Evolutionary conservation across 257 asterid species (phyloP).

Genomic region (Solanum boliviense): DNA sequence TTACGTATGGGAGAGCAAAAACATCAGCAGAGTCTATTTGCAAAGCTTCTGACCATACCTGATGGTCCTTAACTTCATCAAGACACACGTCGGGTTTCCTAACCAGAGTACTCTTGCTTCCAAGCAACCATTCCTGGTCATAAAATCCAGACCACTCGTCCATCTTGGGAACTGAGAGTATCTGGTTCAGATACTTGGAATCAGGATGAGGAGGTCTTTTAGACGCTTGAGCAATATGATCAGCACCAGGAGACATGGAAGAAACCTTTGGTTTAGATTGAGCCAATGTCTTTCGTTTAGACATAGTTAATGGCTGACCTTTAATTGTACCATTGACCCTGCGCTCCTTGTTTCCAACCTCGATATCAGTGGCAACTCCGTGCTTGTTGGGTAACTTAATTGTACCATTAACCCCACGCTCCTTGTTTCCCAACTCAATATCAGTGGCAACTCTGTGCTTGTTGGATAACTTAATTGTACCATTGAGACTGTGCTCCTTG

Average conservation of each 20-base stretch:
- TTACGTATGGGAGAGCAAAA: slow-evolving; percentile 62
- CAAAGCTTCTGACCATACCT: slow-evolving; percentile 58
- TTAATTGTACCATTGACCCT: slow-evolving; percentile 36
- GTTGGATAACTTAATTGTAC: slow-evolving; percentile 21
- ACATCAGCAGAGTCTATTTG: slow-evolving; percentile 51
- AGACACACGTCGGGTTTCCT: neutral
- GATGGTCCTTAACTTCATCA: slow-evolving; percentile 6
- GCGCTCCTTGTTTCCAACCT: slow-evolving; percentile 14
- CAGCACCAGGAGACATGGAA: slow-evolving; percentile 6
- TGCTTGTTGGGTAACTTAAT: slow-evolving; percentile 19
- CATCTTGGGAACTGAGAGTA: slow-evolving; percentile 4
- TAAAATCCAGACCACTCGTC: slow-evolving; percentile 2
- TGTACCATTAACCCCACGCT: slow-evolving; percentile 28
- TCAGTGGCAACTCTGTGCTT: slow-evolving; percentile 16
- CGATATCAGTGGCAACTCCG: slow-evolving; percentile 11
- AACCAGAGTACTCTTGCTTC: neutral
- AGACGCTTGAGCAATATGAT: slow-evolving; percentile 18
- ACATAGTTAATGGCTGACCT: slow-evolving; percentile 19
- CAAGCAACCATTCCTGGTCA: slow-evolving; percentile 1
- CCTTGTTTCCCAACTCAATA: slow-evolving; percentile 13
- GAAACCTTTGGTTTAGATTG: slow-evolving; percentile 23
- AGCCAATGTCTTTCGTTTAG: slow-evolving; percentile 19
- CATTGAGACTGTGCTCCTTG: slow-evolving; percentile 23
- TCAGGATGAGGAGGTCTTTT: slow-evolving; percentile 9
- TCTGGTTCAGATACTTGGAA: slow-evolving; percentile 8